A percentile compares a stretch with the other conserved stretches of the same genome.
phyloP scores from a whole-genome alignment of 495 filamentous ascomycete species.

The Penicillium tannophilum region DNA sequence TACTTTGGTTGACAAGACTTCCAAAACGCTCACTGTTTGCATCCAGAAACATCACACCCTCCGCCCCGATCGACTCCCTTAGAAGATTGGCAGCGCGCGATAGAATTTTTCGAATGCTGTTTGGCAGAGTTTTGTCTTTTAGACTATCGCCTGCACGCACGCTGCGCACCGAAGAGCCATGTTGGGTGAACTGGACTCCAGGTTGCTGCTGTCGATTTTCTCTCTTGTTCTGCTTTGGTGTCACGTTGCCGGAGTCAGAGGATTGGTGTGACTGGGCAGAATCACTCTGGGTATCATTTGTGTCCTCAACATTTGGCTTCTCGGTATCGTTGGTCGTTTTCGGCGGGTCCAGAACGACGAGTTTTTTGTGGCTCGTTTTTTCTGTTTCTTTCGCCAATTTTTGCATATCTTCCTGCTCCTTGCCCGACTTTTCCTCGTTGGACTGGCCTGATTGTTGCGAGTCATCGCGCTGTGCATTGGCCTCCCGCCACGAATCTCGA shows the following conservation, averaged over 20 bases:
- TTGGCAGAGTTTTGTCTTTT: neutral
- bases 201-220: neutral
- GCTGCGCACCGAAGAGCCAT: neutral
- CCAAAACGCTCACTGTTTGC: constrained; percentile 5
- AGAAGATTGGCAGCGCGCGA: constrained; percentile 50
- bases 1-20: constrained; percentile 5
- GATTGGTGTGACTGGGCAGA: neutral
- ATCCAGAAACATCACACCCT: constrained; percentile 44
- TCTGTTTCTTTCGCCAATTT: neutral
- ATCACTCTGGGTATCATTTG: neutral
- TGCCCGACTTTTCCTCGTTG: neutral
- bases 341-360: neutral
- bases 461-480: neutral
- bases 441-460: neutral
- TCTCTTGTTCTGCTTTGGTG: neutral
- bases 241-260: neutral
- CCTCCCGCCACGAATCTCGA: constrained; percentile 24
- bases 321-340: neutral
- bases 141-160: neutral
- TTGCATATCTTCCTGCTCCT: constrained; percentile 3
- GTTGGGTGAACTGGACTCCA: neutral
- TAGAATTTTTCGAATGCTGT: constrained; percentile 4
- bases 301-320: neutral
- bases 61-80: constrained; percentile 51
- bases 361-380: neutral